Evolutionary conservation across 306 rosid species (phyloP), one percentile per base, ranked within the genome.

Genomic region (Ochetophila trinervis): DNA sequence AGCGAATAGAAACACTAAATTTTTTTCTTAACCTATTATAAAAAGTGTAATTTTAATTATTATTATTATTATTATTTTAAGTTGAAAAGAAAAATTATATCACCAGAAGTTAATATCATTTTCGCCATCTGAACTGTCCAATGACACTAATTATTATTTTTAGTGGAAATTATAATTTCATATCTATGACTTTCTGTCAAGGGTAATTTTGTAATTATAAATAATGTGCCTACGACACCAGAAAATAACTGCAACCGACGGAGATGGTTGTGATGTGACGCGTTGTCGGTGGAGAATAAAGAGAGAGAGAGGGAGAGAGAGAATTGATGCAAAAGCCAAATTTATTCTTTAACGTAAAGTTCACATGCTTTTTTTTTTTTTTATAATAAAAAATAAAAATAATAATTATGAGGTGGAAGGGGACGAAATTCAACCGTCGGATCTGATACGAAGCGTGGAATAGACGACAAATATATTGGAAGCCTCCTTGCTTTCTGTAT

Each of bases 271-370:
- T 15, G 53, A 53, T 3, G 55, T 47, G 40, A 9, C 16, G 23
- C 52, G 37, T 11, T 65, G 85, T 73, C 85, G 82, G 80, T 81
- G 77, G 34, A 53, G 67, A 3, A 2, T 40, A 16, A 18, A 47
- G 27, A 30, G 6, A 36, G 16, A 48, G n/a, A 4, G 52, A 36
- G 16, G 32, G n/a, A 4, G 52, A 19, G 9, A 3, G 18, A 24
- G 64, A 70, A 6, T 21, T 60, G 51, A 70, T 65, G 70, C 83
- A 27, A 4, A 27, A 27, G 32, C 32, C 32, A 27, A 27, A 27
- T 27, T 27, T 27, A 27, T 27, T 60, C 69, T 58, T 59, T n/a
- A 12, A 68, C 35, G 51, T 44, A 12, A 45, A 60, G 59, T 13
- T 32, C 52, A 20, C 34, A 3, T 10, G 36, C 57, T 42, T 45